A percentile compares a stretch with the other conserved stretches of the same genome.
These are phyloP conservation scores for Umbelopsis ramanniana DNA, from an alignment of 192 early-diverging fungal genomes.

Conservation along the genomic window DNA sequence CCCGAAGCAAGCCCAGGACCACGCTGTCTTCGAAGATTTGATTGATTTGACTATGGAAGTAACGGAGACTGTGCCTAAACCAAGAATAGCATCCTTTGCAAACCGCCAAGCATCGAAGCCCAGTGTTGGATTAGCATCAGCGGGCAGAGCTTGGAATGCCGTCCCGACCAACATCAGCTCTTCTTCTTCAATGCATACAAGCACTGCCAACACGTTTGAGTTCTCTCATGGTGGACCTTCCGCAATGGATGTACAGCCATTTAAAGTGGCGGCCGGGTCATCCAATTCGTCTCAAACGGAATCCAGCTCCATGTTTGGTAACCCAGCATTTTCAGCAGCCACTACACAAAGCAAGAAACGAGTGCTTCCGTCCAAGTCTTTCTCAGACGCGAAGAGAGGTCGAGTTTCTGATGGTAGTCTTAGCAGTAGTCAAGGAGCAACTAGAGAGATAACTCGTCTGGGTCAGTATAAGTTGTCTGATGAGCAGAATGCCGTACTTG, in stretches of 20 bases:
- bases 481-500: constrained; percentile 64
- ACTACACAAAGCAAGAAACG: not conserved
- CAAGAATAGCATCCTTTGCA: too few relatives aligned
- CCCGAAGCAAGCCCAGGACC: too few relatives aligned
- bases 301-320: not conserved
- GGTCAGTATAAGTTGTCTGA: constrained; percentile 35
- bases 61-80: too few relatives aligned
- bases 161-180: not conserved
- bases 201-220: not conserved
- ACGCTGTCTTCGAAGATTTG: not conserved
- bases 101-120: too few relatives aligned
- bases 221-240: too few relatives aligned
- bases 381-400: not conserved
- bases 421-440: not conserved
- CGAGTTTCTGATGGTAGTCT: too few relatives aligned
- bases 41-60: not conserved
- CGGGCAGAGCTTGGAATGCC: not conserved
- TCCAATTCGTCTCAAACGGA: not conserved
- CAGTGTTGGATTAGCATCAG: too few relatives aligned
- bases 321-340: not conserved
- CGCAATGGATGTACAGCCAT: too few relatives aligned
- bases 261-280: not conserved
- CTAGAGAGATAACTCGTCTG: not conserved
- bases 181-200: not conserved
- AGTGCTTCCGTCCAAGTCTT: not conserved